These are phyloP conservation scores for Ceratocystis lukuohia DNA, from an alignment of 2,329 filamentous ascomycete genomes.

Conservation along the genomic window DNA sequence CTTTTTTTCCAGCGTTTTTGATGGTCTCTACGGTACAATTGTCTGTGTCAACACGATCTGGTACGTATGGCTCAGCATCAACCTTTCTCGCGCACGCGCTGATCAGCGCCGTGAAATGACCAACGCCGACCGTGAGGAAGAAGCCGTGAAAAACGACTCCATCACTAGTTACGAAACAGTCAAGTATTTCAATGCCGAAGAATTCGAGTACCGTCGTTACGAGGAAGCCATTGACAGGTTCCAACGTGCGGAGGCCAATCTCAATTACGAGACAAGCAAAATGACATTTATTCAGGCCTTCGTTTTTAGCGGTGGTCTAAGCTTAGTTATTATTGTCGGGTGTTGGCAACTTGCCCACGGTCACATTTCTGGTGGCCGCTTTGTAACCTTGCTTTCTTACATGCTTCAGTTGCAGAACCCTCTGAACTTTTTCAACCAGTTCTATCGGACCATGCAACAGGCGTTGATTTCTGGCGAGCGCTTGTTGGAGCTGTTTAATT, in stretches of 20 bases:
- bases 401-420: slow-evolving; percentile 68
- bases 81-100: slow-evolving; percentile 85
- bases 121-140: slow-evolving; percentile 85
- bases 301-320: slow-evolving; percentile 64
- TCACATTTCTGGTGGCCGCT: slow-evolving; percentile 52
- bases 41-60: slow-evolving; percentile 85
- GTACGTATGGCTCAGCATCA: slow-evolving; percentile 92
- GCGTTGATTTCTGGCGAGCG: slow-evolving; percentile 96
- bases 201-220: slow-evolving; percentile 65
- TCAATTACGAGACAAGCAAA: slow-evolving; percentile 61
- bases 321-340: slow-evolving; percentile 58
- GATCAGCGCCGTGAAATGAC: slow-evolving; percentile 88
- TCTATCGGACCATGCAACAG: slow-evolving; percentile 90
- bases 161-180: slow-evolving; percentile 97
- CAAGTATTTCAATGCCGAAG: slow-evolving; percentile 79
- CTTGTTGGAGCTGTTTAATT: slow-evolving; percentile 90
- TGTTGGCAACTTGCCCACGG: slow-evolving; percentile 64
- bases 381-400: slow-evolving; percentile 61
- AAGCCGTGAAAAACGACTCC: slow-evolving; percentile 96
- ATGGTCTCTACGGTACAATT: slow-evolving; percentile 48
- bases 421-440: slow-evolving; percentile 81
- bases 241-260: slow-evolving; percentile 61
- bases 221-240: slow-evolving; percentile 55
- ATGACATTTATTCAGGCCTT: slow-evolving; percentile 73
- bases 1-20: slow-evolving; percentile 66